Evolutionary conservation across 495 filamentous ascomycete genomes (phyloP).

Genomic region (Parachaetomium inaequale): DNA sequence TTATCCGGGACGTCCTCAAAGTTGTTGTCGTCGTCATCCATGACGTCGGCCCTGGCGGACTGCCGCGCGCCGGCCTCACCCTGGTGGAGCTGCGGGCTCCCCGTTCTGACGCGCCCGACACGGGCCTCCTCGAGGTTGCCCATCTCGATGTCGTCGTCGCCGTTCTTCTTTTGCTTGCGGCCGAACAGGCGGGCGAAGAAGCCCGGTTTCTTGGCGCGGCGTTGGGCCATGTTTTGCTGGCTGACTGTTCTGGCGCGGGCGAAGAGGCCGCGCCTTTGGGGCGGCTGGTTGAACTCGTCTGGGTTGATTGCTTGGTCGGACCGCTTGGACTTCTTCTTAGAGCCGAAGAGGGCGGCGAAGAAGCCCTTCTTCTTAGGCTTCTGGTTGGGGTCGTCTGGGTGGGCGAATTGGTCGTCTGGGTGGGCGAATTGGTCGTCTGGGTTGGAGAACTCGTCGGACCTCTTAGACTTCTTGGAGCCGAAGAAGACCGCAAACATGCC

Average conservation of each 20-base stretch:
- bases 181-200: constrained; percentile 13
- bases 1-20: not conserved
- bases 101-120: constrained; percentile 13
- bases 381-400: not conserved
- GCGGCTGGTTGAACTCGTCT: no score
- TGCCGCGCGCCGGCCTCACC: not conserved
- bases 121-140: constrained; percentile 12
- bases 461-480: not conserved
- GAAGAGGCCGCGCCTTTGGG: no score
- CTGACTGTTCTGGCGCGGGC: no score
- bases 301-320: not conserved
- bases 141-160: constrained; percentile 15
- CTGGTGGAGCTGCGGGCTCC: constrained; percentile 13
- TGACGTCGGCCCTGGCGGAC: constrained; percentile 3
- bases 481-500: not conserved
- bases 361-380: not conserved
- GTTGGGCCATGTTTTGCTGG: no score
- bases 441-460: not conserved
- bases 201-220: not conserved
- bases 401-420: not conserved
- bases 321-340: not conserved
- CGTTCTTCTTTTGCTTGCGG: constrained; percentile 8
- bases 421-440: not conserved
- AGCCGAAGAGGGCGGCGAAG: not conserved
- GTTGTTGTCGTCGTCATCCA: not conserved